A percentile compares a stretch with the other conserved stretches of the same genome.
Evolutionary conservation across 805 yeast genomes (phyloP).

Genomic region (Wickerhamomyces sydowiorum): DNA sequence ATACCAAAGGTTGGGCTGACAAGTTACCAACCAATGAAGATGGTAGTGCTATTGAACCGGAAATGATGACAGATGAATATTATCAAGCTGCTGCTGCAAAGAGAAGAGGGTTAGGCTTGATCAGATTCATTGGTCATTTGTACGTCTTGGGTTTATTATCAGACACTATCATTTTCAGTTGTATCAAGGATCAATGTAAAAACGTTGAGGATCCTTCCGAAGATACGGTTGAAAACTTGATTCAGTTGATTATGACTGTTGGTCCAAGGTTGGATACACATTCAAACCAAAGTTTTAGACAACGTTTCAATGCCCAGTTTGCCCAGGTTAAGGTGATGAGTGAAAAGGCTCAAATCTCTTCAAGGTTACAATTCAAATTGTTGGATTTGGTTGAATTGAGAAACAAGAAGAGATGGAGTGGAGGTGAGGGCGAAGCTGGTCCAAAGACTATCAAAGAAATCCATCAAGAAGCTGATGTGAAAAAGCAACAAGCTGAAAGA

Average conservation of each 20-base stretch:
- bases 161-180: conserved; percentile 66
- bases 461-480: conserved; percentile 80
- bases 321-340: conserved; percentile 53
- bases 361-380: conserved; percentile 80
- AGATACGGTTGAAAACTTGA: conserved; percentile 84
- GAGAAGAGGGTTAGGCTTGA: conserved; percentile 96
- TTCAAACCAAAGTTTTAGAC: conserved; percentile 36
- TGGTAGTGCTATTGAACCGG: conserved; percentile 69
- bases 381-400: conserved; percentile 84
- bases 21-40: conserved; percentile 77
- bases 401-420: conserved; percentile 52
- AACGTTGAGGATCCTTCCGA: conserved; percentile 66
- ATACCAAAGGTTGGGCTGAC: conserved; percentile 92
- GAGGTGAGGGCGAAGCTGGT: conserved; percentile 62
- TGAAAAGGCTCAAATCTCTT: conserved; percentile 49
- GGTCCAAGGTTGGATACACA: conserved; percentile 64
- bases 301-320: conserved; percentile 49
- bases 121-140: conserved; percentile 91
- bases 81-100: conserved; percentile 83
- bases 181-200: conserved; percentile 58
- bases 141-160: conserved; percentile 72
- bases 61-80: conserved; percentile 95
- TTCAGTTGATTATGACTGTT: conserved; percentile 77
- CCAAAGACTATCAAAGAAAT: conserved; percentile 91
- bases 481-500: conserved; percentile 39